Conservation (phyloP, 2,329 filamentous ascomycete genomes). For the Verticillium klebahnii region DNA sequence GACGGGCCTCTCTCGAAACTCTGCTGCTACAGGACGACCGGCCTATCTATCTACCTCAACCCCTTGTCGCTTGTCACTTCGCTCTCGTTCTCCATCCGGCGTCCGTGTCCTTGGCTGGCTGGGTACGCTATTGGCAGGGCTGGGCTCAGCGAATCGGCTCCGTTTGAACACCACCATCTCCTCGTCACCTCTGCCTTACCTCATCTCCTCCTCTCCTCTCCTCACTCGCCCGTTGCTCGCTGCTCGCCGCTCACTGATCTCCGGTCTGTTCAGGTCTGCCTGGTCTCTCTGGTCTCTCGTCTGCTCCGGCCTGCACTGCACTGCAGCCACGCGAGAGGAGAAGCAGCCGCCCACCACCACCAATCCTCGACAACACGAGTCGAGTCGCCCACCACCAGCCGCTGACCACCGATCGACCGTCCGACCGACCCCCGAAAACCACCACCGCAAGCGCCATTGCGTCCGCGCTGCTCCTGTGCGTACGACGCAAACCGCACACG, state of each 20-base stretch:
- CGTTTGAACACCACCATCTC: conserved; percentile 8
- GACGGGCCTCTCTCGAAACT: background rate
- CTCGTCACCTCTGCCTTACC: background rate
- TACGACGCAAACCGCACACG: background rate
- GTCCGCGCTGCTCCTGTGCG: background rate
- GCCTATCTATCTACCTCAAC: too few relatives aligned
- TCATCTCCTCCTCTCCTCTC: conserved; percentile 1
- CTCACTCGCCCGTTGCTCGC: background rate
- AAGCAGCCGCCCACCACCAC: background rate
- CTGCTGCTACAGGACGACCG: background rate
- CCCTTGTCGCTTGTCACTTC: too few relatives aligned
- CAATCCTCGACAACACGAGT: background rate
- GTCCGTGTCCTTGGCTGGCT: background rate
- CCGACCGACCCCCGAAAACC: too few relatives aligned
- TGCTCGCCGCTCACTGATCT: background rate
- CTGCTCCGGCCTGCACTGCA: background rate
- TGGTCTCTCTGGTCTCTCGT: too few relatives aligned
- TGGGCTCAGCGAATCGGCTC: conserved; percentile 6
- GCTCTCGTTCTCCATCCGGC: too few relatives aligned
- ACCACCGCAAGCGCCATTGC: background rate
- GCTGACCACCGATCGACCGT: background rate
- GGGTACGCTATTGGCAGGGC: background rate
- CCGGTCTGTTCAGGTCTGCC: too few relatives aligned
- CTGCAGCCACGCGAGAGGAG: background rate
- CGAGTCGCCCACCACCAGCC: too few relatives aligned